Evolutionary conservation across 2,329 filamentous ascomycete species (phyloP).

Genomic region (Fusarium sambucinum): DNA sequence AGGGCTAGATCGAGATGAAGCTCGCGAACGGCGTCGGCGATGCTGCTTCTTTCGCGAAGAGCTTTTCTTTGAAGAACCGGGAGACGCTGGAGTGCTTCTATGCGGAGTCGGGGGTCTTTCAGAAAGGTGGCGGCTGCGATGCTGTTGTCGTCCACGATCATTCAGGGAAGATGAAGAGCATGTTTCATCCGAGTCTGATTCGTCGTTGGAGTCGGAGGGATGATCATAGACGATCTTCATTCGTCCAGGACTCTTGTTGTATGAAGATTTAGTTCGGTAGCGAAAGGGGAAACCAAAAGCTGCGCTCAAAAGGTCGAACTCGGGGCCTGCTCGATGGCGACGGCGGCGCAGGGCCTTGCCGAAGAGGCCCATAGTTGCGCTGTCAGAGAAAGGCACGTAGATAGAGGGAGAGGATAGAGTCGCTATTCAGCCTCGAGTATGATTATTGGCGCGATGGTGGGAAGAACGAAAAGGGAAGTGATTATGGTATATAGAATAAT

Average conservation of each 20-base stretch:
- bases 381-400: constrained; percentile 1
- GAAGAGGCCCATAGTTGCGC: constrained; percentile 40
- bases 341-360: constrained; percentile 29
- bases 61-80: constrained; percentile 6
- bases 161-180: constrained; percentile 21
- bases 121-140: not conserved
- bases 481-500: constrained; percentile 14
- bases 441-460: not conserved
- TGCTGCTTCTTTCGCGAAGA: constrained; percentile 10
- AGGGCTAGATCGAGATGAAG: constrained; percentile 18
- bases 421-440: not conserved
- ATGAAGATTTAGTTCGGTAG: constrained; percentile 17
- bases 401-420: not conserved
- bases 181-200: constrained; percentile 11
- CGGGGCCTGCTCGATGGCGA: constrained; percentile 27
- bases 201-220: constrained; percentile 18
- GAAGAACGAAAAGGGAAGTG: not conserved
- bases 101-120: constrained; percentile 15
- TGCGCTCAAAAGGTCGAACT: constrained; percentile 47
- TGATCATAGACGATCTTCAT: constrained; percentile 18
- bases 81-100: constrained; percentile 1
- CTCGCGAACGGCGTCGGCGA: constrained; percentile 2
- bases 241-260: constrained; percentile 13
- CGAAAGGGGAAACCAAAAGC: constrained; percentile 47
- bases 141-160: constrained; percentile 1